Conservation (phyloP, 306 rosid genomes). For the Pyrus communis region DNA sequence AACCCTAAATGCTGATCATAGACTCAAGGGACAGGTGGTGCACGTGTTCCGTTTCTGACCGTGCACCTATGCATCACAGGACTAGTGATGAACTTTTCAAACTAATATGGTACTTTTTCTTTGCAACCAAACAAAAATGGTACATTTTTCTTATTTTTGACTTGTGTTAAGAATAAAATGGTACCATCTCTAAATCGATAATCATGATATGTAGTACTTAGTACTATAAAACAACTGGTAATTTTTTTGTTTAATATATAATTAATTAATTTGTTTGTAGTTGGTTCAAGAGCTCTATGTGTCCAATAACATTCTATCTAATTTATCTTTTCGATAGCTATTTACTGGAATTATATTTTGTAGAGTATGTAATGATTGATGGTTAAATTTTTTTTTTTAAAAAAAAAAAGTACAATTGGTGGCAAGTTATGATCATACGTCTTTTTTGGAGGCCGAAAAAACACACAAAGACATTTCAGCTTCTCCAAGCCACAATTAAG, state of each 20-base stretch:
- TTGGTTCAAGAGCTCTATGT: neutral
- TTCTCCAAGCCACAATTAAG: fast-evolving
- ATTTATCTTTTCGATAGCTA: neutral
- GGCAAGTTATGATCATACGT: fast-evolving
- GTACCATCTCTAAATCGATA: neutral
- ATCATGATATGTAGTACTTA: neutral
- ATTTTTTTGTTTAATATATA: neutral
- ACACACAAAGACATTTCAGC: no score
- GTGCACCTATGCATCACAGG: neutral
- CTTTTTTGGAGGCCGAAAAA: no score
- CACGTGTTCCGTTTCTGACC: neutral
- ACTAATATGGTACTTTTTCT: neutral
- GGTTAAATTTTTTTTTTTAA: no score
- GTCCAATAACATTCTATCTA: neutral
- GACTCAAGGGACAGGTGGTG: neutral
- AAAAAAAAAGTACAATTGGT: no score
- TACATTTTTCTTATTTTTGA: neutral
- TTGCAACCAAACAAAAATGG: neutral
- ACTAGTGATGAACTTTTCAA: neutral
- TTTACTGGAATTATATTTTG: no score
- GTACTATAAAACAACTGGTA: neutral
- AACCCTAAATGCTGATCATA: neutral
- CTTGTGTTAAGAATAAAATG: neutral
- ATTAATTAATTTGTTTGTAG: neutral
- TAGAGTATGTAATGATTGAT: no score